phyloP scores from a whole-genome alignment of 1,284 basidiomycete species.

The Veloboletus limbatus region DNA sequence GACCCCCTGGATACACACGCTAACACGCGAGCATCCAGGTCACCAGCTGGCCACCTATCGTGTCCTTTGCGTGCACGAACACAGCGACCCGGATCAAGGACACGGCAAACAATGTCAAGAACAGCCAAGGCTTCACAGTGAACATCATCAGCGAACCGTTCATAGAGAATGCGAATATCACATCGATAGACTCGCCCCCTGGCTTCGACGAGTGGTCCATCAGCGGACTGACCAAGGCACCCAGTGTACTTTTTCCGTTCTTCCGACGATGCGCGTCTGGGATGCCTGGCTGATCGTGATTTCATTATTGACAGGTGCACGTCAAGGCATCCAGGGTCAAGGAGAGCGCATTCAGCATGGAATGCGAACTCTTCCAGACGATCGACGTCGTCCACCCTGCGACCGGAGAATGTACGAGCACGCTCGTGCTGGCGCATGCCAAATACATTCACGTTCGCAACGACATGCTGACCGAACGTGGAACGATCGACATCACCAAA shows the following conservation, averaged over 20 bases:
- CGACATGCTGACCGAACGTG: conserved; percentile 37
- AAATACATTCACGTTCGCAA: conserved; percentile 63
- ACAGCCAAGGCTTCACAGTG: conserved; percentile 60
- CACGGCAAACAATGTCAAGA: conserved; percentile 56
- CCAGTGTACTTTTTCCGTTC: conserved; percentile 41
- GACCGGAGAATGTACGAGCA: conserved; percentile 37
- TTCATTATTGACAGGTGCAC: conserved; percentile 35
- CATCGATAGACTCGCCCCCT: conserved; percentile 56
- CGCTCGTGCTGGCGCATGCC: conserved; percentile 56
- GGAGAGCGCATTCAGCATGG: conserved; percentile 71
- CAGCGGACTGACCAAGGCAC: conserved; percentile 58
- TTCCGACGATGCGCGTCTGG: background rate
- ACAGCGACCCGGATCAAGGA: conserved; percentile 45
- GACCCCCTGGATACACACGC: background rate
- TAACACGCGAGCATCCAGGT: conserved; percentile 31
- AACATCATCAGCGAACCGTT: conserved; percentile 74
- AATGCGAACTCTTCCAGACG: conserved; percentile 56
- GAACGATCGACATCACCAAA: conserved; percentile 51
- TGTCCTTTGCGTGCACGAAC: conserved; percentile 51
- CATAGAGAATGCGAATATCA: conserved; percentile 61
- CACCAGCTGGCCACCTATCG: conserved; percentile 51
- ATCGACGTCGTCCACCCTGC: conserved; percentile 45
- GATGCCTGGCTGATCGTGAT: background rate
- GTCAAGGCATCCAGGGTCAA: conserved; percentile 65
- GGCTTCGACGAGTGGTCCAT: conserved; percentile 65